A percentile compares a stretch with the other conserved stretches of the same genome.
Evolutionary conservation across 202 grass and related monocot genomes (phyloP).

Genomic region (Schoenoplectus tabernaemontani): DNA sequence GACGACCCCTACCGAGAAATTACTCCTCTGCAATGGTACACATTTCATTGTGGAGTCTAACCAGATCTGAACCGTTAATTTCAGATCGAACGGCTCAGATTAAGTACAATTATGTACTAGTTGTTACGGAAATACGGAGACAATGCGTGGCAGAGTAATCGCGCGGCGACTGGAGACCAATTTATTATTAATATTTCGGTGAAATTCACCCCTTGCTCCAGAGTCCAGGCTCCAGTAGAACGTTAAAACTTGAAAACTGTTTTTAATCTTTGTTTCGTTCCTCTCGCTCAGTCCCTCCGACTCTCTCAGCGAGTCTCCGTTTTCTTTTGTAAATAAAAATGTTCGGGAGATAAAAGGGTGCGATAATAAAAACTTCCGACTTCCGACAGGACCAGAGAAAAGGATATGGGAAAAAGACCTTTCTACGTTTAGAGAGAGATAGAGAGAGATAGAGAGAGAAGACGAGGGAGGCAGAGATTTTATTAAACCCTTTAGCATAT

Average conservation of each 20-base stretch:
- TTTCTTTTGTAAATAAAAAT: neutral
- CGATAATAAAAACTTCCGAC: slow-evolving; percentile 1
- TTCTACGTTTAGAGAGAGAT: slow-evolving; percentile 3
- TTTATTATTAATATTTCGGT: neutral
- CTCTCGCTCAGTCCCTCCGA: too few relatives aligned
- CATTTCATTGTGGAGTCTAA: neutral
- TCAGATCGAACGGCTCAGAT: neutral
- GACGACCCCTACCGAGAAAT: neutral
- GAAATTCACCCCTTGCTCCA: neutral
- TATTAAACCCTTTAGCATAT: slow-evolving; percentile 4
- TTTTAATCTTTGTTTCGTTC: neutral
- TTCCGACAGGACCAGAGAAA: slow-evolving; percentile 16
- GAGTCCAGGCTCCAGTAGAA: neutral
- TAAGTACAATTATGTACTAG: too few relatives aligned
- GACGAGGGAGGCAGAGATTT: neutral
- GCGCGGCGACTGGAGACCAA: too few relatives aligned
- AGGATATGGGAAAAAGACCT: slow-evolving; percentile 6
- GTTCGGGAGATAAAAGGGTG: neutral
- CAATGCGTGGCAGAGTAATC: too few relatives aligned
- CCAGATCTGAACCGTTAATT: neutral
- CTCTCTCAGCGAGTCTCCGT: too few relatives aligned
- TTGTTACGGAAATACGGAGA: too few relatives aligned
- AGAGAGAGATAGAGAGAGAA: neutral
- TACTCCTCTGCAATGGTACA: neutral
- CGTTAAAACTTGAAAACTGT: slow-evolving; percentile 8